phyloP scores from a whole-genome alignment of 202 grass and related monocot species.

The Musa balbisiana region DNA sequence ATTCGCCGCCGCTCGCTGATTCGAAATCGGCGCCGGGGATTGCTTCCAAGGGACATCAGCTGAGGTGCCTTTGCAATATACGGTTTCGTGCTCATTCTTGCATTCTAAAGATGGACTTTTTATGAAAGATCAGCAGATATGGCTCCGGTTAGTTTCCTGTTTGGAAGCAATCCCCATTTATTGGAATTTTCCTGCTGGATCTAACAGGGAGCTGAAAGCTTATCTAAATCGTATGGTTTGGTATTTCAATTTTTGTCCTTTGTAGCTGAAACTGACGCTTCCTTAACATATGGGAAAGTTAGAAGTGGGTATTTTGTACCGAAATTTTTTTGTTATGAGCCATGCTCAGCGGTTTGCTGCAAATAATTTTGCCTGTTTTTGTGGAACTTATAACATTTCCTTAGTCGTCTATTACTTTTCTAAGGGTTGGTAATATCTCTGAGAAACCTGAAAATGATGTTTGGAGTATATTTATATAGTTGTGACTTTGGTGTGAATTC shows the following conservation, averaged over 20 bases:
- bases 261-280: background rate
- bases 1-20: background rate
- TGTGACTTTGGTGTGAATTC: background rate
- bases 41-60: background rate
- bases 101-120: background rate
- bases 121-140: background rate
- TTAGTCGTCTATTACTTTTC: background rate
- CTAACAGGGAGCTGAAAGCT: conserved; percentile 1
- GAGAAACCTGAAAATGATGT: background rate
- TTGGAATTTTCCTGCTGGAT: background rate
- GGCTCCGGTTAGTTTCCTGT: background rate
- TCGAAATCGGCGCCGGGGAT: background rate
- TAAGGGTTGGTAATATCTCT: no score
- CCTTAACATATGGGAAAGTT: background rate
- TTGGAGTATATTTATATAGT: background rate
- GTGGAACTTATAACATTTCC: background rate
- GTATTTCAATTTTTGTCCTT: background rate
- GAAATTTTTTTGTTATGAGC: no score
- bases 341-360: background rate
- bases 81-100: background rate
- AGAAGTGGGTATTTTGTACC: no score
- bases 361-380: background rate
- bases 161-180: background rate
- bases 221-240: background rate
- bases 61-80: background rate